Evolutionary conservation across 768 basidiomycete genomes (phyloP), one percentile per base, ranked within the genome.

Genomic region (Boletellus ananiceps): DNA sequence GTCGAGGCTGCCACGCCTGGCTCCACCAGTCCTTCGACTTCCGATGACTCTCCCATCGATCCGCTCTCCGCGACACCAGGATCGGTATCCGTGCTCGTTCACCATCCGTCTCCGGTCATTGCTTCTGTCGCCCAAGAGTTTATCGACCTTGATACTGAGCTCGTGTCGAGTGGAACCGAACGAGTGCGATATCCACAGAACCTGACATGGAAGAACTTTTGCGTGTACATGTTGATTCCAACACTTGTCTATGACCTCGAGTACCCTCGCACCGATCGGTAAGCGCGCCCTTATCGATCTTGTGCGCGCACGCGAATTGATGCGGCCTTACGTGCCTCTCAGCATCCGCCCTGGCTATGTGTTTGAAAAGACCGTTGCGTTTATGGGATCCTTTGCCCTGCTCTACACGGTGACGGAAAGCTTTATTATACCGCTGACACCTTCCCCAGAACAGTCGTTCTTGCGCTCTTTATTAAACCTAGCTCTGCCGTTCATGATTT

Each of bases 201-300:
- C 64, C 78, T 98, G 52, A 85, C 84, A 0, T 78, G 82, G 62
- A 79, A 75, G 60, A 86, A 92, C 67, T 98, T 93, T 63, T 79
- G 79, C 25, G 78, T 86, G 34, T 99, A 94, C 69, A 81, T 90
- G 70, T 70, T 94, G 34, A 83, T 89, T 40, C 96, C 96, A 13
- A 92, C 92, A 0, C 76, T 99, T 37, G 93, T 97, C 7, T 99
- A 99, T 62, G 93, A 98, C 66, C 74, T 98, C 31, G 94, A 97
- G 68, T 99, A 94, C 66, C 95, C 95, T 9, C 74, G 95, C 44
- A 97, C 95, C 9, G 82, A 88, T 29, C 72, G 76, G 90, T 90
- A 60, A 43, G 80, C 69, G 40, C 13, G 42, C 16, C 12, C 36
- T 27, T 23, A 29, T 18, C 19, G 32, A 19, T 34, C 14, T 50